These are phyloP conservation scores for Stephania japonica DNA, from an alignment of 164 flowering plant species.

Conservation along the genomic window DNA sequence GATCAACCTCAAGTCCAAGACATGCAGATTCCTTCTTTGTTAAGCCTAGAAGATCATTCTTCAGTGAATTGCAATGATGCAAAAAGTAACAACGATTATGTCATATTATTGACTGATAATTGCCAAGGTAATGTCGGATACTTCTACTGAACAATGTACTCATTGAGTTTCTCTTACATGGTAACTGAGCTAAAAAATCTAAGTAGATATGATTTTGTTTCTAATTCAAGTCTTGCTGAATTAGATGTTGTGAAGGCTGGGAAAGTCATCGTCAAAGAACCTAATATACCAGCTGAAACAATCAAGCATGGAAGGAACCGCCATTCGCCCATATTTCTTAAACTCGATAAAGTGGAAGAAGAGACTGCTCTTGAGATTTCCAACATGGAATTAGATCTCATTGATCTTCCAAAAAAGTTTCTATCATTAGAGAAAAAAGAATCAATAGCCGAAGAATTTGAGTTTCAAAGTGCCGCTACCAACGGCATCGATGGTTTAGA, in stretches of 20 bases:
- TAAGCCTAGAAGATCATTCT: constrained; percentile 14
- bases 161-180: too few species aligned
- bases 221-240: constrained; percentile 9
- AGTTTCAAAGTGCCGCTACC: constrained; percentile 47
- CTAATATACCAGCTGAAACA: constrained; percentile 15
- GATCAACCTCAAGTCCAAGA: constrained; percentile 33
- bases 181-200: background rate
- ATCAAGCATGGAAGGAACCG: constrained; percentile 16
- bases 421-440: constrained; percentile 38
- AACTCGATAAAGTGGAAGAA: constrained; percentile 46
- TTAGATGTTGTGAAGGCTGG: constrained; percentile 22
- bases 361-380: constrained; percentile 59
- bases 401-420: constrained; percentile 36
- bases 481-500: constrained; percentile 50
- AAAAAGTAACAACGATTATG: constrained; percentile 16
- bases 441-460: constrained; percentile 42
- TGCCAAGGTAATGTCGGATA: constrained; percentile 30
- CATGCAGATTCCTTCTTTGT: constrained; percentile 14
- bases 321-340: constrained; percentile 18
- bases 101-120: constrained; percentile 14
- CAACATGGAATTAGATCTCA: constrained; percentile 27
- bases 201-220: background rate
- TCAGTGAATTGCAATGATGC: background rate
- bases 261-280: constrained; percentile 26
- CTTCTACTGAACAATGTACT: background rate